Evolutionary conservation across 352 stramenopile species (phyloP).

Genomic region (Phytophthora pini): DNA sequence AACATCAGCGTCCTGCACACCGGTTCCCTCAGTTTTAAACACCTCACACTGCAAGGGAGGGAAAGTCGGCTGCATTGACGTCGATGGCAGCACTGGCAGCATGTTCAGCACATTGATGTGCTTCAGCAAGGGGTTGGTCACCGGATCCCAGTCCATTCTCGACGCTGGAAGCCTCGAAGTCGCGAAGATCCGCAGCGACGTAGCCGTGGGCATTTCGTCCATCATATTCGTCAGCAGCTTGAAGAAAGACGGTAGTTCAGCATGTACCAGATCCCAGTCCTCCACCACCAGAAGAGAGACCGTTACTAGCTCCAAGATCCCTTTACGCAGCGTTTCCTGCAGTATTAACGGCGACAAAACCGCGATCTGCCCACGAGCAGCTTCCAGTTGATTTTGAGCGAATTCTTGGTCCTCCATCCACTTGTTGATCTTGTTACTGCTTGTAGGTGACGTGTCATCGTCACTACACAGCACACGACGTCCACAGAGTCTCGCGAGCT

Average conservation of each 20-base stretch:
- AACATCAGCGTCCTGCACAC: slow-evolving; percentile 8
- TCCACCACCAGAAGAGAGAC: slow-evolving; percentile 71
- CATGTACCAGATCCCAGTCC: slow-evolving; percentile 68
- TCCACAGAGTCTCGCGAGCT: slow-evolving; percentile 57
- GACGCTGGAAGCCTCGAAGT: slow-evolving; percentile 63
- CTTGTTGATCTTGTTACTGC: slow-evolving; percentile 5
- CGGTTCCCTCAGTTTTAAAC: slow-evolving; percentile 34
- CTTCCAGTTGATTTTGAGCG: slow-evolving; percentile 25
- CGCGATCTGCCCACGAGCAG: slow-evolving; percentile 36
- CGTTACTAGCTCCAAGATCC: slow-evolving; percentile 24
- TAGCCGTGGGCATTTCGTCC: slow-evolving; percentile 15
- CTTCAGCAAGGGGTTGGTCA: slow-evolving; percentile 61
- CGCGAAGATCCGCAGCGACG: slow-evolving; percentile 55
- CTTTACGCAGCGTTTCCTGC: slow-evolving; percentile 47
- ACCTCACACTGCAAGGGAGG: slow-evolving; percentile 62
- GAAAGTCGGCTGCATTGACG: slow-evolving; percentile 32
- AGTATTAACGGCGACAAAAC: slow-evolving; percentile 59
- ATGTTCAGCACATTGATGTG: slow-evolving; percentile 73
- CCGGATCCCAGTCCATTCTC: slow-evolving; percentile 51
- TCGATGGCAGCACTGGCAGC: slow-evolving; percentile 46
- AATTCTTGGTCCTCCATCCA: slow-evolving; percentile 36
- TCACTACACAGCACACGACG: slow-evolving; percentile 48
- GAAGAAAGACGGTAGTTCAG: slow-evolving; percentile 68
- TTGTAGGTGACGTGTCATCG: neutral
- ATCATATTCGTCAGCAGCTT: slow-evolving; percentile 31